phyloP scores from a whole-genome alignment of 1,284 basidiomycete genomes.

The Pascua guehoae region DNA sequence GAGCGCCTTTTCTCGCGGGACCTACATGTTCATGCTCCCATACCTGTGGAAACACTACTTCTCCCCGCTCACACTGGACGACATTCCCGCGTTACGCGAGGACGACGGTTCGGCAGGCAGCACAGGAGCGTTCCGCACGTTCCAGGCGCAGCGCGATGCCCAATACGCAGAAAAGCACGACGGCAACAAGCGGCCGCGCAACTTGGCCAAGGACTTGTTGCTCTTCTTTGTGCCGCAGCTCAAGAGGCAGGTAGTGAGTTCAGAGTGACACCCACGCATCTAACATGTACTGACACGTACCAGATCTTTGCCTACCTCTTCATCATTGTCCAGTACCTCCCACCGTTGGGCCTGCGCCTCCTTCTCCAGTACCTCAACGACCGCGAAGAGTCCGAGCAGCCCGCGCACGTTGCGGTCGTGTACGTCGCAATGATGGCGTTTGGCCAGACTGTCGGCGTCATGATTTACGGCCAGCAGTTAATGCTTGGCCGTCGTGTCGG shows the following conservation, averaged over 20 bases:
- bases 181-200: constrained; percentile 27
- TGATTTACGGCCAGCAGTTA: constrained; percentile 50
- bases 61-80: constrained; percentile 47
- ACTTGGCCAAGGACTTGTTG: constrained; percentile 43
- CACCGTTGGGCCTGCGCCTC: constrained; percentile 53
- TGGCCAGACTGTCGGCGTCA: constrained; percentile 49
- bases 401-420: constrained; percentile 53
- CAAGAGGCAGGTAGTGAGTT: constrained; percentile 27
- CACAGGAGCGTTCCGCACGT: constrained; percentile 48
- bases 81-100: constrained; percentile 54
- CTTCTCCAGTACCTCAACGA: constrained; percentile 52
- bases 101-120: constrained; percentile 53
- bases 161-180: constrained; percentile 23
- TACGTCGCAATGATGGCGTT: constrained; percentile 54
- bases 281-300: constrained; percentile 4
- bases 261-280: too few species aligned
- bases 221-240: constrained; percentile 30
- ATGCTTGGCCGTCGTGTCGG: constrained; percentile 53
- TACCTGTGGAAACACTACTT: constrained; percentile 51
- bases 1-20: constrained; percentile 44
- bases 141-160: constrained; percentile 26
- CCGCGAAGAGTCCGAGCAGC: constrained; percentile 37
- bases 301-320: constrained; percentile 50
- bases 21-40: constrained; percentile 49
- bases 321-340: constrained; percentile 51